These are phyloP conservation scores for Serendipita sp. DNA, from an alignment of 768 basidiomycete species.

Conservation along the genomic window DNA sequence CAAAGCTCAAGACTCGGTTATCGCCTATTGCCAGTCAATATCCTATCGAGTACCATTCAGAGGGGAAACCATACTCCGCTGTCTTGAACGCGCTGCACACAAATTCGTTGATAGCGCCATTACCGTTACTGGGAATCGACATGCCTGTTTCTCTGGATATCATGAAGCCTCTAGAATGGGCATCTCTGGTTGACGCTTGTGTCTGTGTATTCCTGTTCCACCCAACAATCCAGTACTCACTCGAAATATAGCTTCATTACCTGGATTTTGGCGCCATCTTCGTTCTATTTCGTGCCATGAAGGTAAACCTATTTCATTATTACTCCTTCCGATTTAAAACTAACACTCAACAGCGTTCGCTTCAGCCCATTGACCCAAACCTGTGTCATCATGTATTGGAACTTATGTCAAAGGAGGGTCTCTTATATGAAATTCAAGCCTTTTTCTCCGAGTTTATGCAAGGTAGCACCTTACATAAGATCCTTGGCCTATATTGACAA, in stretches of 20 bases:
- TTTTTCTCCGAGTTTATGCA: not conserved
- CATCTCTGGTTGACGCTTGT: conserved; percentile 34
- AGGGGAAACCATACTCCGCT: not conserved
- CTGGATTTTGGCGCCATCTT: conserved; percentile 35
- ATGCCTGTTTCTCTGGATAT: conserved; percentile 23
- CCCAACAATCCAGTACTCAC: not conserved
- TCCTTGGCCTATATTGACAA: not conserved
- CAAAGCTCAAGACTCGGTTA: conserved; percentile 9
- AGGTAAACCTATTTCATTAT: conserved; percentile 16
- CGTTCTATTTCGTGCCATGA: conserved; percentile 35
- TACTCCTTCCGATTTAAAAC: not conserved
- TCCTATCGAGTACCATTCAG: not conserved
- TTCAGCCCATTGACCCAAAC: conserved; percentile 19
- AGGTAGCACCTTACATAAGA: conserved; percentile 9
- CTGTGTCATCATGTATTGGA: not conserved
- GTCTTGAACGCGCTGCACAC: not conserved
- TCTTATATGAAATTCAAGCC: not conserved
- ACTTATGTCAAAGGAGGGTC: not conserved
- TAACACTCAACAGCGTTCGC: not conserved
- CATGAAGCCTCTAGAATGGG: conserved; percentile 36
- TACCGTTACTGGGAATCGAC: not conserved
- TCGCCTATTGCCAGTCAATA: not conserved
- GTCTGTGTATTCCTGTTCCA: conserved; percentile 21
- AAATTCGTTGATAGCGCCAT: not conserved
- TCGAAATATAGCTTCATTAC: conserved; percentile 25